These are phyloP conservation scores for Cladophialophora chaetospira DNA, from an alignment of 2,329 filamentous ascomycete species.

Conservation along the genomic window DNA sequence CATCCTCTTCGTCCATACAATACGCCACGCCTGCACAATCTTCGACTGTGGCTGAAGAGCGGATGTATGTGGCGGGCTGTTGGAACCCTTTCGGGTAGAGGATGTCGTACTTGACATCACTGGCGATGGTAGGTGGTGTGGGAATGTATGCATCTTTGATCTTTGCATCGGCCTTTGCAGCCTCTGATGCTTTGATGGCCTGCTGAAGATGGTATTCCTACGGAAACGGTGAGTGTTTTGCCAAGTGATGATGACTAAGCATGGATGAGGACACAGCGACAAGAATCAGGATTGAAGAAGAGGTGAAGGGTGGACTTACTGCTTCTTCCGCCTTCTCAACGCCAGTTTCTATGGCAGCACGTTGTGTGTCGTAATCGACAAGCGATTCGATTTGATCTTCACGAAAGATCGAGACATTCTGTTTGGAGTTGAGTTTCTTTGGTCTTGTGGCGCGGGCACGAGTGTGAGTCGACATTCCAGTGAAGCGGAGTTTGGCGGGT, in stretches of 20 bases:
- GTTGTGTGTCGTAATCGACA: conserved; percentile 82
- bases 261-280: conserved; percentile 23
- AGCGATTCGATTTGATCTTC: conserved; percentile 87
- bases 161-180: conserved; percentile 58
- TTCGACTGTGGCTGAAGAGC: conserved; percentile 96
- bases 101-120: conserved; percentile 78
- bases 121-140: conserved; percentile 64
- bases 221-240: conserved; percentile 26
- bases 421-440: conserved; percentile 85
- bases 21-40: conserved; percentile 89
- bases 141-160: conserved; percentile 67
- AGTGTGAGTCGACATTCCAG: too few species aligned
- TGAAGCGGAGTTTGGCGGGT: conserved; percentile 17
- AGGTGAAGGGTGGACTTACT: conserved; percentile 62
- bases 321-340: conserved; percentile 97
- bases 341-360: conserved; percentile 87
- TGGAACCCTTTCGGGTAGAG: conserved; percentile 79
- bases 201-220: conserved; percentile 96
- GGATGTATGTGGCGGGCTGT: conserved; percentile 90
- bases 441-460: conserved; percentile 48
- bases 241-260: conserved; percentile 27
- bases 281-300: conserved; percentile 3
- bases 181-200: conserved; percentile 66
- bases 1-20: conserved; percentile 92
- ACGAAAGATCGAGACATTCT: conserved; percentile 79